Base-by-base conservation (phyloP, 1,284 basidiomycete genomes). In the Papiliotrema fonsecae region DNA sequence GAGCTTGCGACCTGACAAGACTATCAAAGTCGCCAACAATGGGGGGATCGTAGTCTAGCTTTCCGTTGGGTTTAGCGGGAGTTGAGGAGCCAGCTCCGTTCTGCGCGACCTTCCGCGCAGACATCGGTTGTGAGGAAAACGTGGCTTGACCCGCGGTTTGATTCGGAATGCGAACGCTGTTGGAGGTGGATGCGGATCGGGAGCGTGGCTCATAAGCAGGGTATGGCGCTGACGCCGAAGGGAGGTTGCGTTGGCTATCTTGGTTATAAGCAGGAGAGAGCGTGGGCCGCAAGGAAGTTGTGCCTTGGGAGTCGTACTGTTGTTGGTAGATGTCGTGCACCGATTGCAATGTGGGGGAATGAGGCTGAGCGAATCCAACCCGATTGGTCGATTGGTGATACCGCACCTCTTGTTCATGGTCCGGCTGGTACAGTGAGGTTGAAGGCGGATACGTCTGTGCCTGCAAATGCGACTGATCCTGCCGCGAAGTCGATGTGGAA, bases 1-100 rank as follows among this genome's bases (percentile, higher is more conserved):
- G 43, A 2, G 42, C n/a, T 10, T 45, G 22, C 10, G 52, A 49
- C 4, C 25, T 19, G 24, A 57, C 55, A 16, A 57, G 42, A 21
- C 54, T 34, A 13, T 47, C 42, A 31, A 56, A 52, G 19, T 30
- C 28, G 21, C 14, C 7, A n/a, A 52, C 26, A 11, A 32, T 31
- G 22, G 54, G 50, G 10, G 46, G 31, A 14, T 45, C 35, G 24
- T 31, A 47, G 24, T 42, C 40, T 6, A 28, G 27, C 37, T 5
- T 14, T 42, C 13, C 16, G 39, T 18, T 27, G 31, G 21, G 22
- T 14, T 37, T 9, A n/a, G n/a, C n/a, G n/a, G n/a, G n/a, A 31
- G 7, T 28, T 21, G 28, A 32, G 24, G 32, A 24, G 30, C 37
- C 14, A 30, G n/a, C 35, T 34, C 9, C n/a, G 41, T 6, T 6